Conservation (phyloP, 306 rosid genomes). For the Casuarina equisetifolia region DNA sequence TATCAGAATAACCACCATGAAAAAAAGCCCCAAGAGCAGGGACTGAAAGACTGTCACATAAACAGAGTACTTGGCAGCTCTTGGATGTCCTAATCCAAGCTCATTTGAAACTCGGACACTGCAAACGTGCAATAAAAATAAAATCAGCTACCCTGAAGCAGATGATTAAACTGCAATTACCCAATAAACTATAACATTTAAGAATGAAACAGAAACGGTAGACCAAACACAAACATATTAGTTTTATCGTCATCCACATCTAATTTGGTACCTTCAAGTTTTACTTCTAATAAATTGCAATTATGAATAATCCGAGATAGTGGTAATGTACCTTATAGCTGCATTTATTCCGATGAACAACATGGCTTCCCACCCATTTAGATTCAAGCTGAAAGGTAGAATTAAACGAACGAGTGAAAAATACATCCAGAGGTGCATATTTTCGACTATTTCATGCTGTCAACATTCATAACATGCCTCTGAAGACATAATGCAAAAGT, state of each 20-base stretch:
- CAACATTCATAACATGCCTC: not conserved
- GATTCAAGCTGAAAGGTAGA: conserved; percentile 62
- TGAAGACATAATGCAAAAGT: not conserved
- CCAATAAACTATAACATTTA: not conserved
- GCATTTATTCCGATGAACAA: conserved; percentile 86
- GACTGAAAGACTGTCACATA: conserved; percentile 66
- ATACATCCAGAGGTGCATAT: not conserved
- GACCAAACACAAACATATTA: not conserved
- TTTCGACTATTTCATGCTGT: not conserved
- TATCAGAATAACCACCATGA: conserved; percentile 49
- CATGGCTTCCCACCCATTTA: conserved; percentile 79
- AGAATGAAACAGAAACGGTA: not conserved
- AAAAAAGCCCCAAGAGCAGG: conserved; percentile 61
- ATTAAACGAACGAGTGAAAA: conserved; percentile 23
- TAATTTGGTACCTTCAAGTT: conserved; percentile 12
- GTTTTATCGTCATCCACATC: not conserved
- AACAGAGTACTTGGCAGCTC: conserved; percentile 76
- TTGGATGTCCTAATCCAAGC: conserved; percentile 74
- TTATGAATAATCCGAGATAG: not conserved
- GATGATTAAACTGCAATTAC: not conserved
- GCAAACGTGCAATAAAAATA: conserved; percentile 2
- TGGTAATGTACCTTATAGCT: conserved; percentile 64
- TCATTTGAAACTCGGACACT: conserved; percentile 69
- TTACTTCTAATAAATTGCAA: conserved; percentile 14
- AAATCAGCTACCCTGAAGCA: not conserved